Conservation (phyloP, 306 rosid species). For the Echinosophora koreensis region DNA sequence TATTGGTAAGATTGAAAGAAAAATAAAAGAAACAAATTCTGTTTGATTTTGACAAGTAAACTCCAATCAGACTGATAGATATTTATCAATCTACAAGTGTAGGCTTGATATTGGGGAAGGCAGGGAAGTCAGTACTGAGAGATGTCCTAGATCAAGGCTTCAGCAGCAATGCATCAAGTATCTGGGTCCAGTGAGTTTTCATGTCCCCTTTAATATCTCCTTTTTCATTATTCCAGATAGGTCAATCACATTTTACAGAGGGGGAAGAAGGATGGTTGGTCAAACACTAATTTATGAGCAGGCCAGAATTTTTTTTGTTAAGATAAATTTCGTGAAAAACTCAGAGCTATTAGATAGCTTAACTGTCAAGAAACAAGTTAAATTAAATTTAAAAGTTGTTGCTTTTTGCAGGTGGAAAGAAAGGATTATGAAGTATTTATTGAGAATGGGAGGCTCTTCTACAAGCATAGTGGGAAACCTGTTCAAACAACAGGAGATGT, state of each 20-base stretch:
- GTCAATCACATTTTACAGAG: not conserved
- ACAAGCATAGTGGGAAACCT: slow-evolving; percentile 57
- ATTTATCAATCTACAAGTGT: slow-evolving; percentile 36
- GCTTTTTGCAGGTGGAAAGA: slow-evolving; percentile 67
- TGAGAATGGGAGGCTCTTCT: slow-evolving; percentile 63
- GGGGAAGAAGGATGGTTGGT: slow-evolving; percentile 9
- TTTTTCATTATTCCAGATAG: not conserved
- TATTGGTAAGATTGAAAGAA: slow-evolving; percentile 65
- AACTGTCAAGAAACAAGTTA: slow-evolving; percentile 17
- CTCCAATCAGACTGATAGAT: slow-evolving; percentile 11
- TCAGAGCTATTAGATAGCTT: slow-evolving; percentile 1
- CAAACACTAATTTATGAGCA: not conserved
- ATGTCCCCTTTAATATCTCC: slow-evolving; percentile 31
- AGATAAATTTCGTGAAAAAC: not conserved
- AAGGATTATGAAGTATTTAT: slow-evolving; percentile 62
- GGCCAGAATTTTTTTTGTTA: not conserved
- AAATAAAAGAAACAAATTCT: not conserved
- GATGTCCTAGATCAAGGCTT: slow-evolving; percentile 71
- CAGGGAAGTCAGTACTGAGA: slow-evolving; percentile 65
- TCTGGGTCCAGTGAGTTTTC: slow-evolving; percentile 81
- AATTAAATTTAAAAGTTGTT: slow-evolving; percentile 19
- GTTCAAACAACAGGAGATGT: slow-evolving; percentile 65
- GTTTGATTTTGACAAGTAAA: slow-evolving; percentile 24
- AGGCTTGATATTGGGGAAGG: slow-evolving; percentile 97
- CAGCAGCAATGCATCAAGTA: slow-evolving; percentile 88